Conservation (phyloP, 148 eudicot species). For the Vaccinium macrocarpon region DNA sequence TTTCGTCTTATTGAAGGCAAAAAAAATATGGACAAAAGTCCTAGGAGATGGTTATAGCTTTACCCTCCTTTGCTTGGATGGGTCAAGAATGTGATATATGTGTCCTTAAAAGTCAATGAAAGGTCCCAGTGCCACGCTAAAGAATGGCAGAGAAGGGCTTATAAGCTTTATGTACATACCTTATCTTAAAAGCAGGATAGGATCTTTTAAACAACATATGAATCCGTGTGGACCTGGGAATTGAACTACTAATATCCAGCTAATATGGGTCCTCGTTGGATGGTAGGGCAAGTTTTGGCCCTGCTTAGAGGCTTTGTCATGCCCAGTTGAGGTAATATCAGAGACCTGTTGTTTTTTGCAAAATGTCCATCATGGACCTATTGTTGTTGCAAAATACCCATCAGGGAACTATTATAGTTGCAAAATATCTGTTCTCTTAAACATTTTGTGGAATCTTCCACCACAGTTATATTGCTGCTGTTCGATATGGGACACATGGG, state of each 20-base stretch:
- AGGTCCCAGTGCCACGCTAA: slow-evolving; percentile 17
- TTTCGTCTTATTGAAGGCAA: no score
- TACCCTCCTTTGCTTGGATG: not conserved
- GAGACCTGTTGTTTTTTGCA: not conserved
- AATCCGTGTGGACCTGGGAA: not conserved
- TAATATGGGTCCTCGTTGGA: slow-evolving; percentile 7
- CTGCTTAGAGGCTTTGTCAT: not conserved
- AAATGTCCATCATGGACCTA: not conserved
- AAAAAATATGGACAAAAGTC: no score
- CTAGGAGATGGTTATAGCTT: no score
- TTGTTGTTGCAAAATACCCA: not conserved
- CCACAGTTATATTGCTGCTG: not conserved
- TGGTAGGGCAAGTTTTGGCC: slow-evolving; percentile 4
- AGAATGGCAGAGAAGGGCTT: slow-evolving; percentile 14
- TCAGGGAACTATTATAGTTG: not conserved
- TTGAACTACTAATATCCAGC: slow-evolving; percentile 8
- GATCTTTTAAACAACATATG: not conserved
- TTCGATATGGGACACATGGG: not conserved
- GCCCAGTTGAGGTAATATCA: not conserved
- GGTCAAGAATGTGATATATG: not conserved
- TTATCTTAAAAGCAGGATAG: slow-evolving; percentile 15
- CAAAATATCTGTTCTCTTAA: not conserved
- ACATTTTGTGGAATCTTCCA: not conserved
- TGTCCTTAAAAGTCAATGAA: slow-evolving; percentile 16
- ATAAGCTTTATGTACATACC: not conserved